A percentile compares a stretch with the other conserved stretches of the same genome.
Conservation (phyloP, 2,329 filamentous ascomycete species). For the Diaporthe batatas region DNA sequence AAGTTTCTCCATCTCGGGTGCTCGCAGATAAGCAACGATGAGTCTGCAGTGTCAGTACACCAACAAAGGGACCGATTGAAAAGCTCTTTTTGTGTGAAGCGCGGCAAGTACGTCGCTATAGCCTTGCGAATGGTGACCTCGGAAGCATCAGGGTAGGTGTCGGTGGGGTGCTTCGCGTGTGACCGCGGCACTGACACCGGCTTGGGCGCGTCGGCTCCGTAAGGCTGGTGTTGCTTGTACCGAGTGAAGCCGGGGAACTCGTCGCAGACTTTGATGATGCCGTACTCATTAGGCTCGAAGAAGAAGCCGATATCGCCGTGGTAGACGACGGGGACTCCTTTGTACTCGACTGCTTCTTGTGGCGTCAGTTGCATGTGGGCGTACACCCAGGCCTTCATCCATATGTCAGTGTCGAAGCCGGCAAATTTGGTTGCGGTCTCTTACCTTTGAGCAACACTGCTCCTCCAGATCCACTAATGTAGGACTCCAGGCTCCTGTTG, state of each 20-base stretch:
- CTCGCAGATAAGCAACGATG: slow-evolving; percentile 52
- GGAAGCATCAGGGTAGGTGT: slow-evolving; percentile 53
- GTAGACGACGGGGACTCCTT: slow-evolving; percentile 58
- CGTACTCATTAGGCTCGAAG: slow-evolving; percentile 60
- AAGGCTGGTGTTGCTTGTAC: slow-evolving; percentile 53
- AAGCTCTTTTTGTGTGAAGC: slow-evolving; percentile 48
- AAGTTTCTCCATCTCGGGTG: slow-evolving; percentile 59
- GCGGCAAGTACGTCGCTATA: slow-evolving; percentile 50
- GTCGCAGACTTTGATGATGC: slow-evolving; percentile 55
- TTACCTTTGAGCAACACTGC: slow-evolving; percentile 54
- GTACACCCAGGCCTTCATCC: slow-evolving; percentile 58
- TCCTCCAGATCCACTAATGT: slow-evolving; percentile 53
- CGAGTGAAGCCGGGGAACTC: slow-evolving; percentile 57
- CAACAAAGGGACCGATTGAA: slow-evolving; percentile 52
- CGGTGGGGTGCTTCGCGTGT: slow-evolving; percentile 53
- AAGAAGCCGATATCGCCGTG: slow-evolving; percentile 63
- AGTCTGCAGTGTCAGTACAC: slow-evolving; percentile 54
- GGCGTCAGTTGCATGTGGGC: slow-evolving; percentile 59
- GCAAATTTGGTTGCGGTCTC: background rate
- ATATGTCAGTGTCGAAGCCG: slow-evolving; percentile 30
- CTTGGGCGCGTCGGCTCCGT: slow-evolving; percentile 48
- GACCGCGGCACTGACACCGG: slow-evolving; percentile 53
- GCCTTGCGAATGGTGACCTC: slow-evolving; percentile 49
- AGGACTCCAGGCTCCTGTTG: slow-evolving; percentile 56
- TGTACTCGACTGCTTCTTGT: slow-evolving; percentile 57